phyloP scores from a whole-genome alignment of 208 protist species.

The Acanthamoeba lenticulata region DNA sequence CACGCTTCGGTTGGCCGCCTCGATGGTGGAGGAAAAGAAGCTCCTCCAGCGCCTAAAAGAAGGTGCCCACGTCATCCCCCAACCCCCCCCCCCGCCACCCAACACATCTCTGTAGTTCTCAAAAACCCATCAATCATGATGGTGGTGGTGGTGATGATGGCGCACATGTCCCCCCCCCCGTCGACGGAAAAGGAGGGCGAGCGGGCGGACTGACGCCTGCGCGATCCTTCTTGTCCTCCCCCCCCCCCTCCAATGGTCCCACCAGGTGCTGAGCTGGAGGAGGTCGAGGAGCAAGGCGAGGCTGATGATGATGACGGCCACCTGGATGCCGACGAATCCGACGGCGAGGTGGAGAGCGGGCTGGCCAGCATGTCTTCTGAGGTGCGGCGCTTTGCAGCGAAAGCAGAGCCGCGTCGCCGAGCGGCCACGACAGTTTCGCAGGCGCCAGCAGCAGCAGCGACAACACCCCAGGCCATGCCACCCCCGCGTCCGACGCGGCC shows the following conservation, averaged over 20 bases:
- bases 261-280: not conserved
- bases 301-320: not conserved
- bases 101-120: too few relatives aligned
- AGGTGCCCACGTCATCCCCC: not conserved
- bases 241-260: too few relatives aligned
- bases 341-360: not conserved
- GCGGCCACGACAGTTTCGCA: not conserved
- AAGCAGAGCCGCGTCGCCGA: not conserved
- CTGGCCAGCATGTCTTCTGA: not conserved
- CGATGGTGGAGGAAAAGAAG: slow-evolving; percentile 16
- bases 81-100: too few relatives aligned
- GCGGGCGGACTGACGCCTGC: too few relatives aligned
- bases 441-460: not conserved
- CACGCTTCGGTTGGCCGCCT: not conserved
- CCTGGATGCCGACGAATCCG: not conserved
- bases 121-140: too few relatives aligned
- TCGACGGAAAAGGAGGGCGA: too few relatives aligned
- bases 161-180: too few relatives aligned
- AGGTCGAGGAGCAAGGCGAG: not conserved
- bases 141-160: too few relatives aligned
- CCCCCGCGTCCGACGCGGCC: not conserved
- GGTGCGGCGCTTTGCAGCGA: not conserved
- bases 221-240: too few relatives aligned
- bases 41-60: not conserved
- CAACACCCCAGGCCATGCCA: not conserved